phyloP scores from a whole-genome alignment of 1,284 basidiomycete species.

The Boletus smithii region DNA sequence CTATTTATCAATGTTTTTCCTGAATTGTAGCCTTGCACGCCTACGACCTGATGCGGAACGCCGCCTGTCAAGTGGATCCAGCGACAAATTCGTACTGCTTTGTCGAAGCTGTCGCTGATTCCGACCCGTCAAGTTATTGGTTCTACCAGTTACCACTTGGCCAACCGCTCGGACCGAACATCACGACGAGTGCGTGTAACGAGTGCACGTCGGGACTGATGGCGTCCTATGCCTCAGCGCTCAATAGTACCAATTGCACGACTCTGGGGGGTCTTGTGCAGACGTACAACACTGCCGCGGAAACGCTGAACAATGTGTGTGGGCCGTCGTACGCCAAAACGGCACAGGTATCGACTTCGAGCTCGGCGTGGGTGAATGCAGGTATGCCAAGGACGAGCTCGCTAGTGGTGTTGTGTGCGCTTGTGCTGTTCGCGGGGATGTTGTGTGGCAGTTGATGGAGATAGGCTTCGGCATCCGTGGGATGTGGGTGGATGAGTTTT shows the following conservation, averaged over 20 bases:
- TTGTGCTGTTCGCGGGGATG: slow-evolving; percentile 14
- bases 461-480: not conserved
- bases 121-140: slow-evolving; percentile 60
- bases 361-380: slow-evolving; percentile 14
- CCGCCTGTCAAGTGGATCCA: slow-evolving; percentile 55
- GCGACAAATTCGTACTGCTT: slow-evolving; percentile 65
- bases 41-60: slow-evolving; percentile 54
- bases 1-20: not conserved
- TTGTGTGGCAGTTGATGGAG: slow-evolving; percentile 11
- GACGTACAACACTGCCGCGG: slow-evolving; percentile 40
- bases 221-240: slow-evolving; percentile 40
- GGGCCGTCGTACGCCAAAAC: slow-evolving; percentile 35
- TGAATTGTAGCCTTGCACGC: slow-evolving; percentile 48
- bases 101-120: slow-evolving; percentile 52
- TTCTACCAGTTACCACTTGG: slow-evolving; percentile 65
- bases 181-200: slow-evolving; percentile 51
- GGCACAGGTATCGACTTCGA: slow-evolving; percentile 11
- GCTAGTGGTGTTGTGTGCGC: slow-evolving; percentile 9
- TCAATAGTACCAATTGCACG: slow-evolving; percentile 14
- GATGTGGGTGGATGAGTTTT: not conserved
- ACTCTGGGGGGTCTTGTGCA: slow-evolving; percentile 34
- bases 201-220: slow-evolving; percentile 56
- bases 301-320: slow-evolving; percentile 34
- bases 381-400: slow-evolving; percentile 8
- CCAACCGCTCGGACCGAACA: slow-evolving; percentile 41